Evolutionary conservation across 1,284 basidiomycete genomes (phyloP).

Genomic region (Sporisorium exsertum): DNA sequence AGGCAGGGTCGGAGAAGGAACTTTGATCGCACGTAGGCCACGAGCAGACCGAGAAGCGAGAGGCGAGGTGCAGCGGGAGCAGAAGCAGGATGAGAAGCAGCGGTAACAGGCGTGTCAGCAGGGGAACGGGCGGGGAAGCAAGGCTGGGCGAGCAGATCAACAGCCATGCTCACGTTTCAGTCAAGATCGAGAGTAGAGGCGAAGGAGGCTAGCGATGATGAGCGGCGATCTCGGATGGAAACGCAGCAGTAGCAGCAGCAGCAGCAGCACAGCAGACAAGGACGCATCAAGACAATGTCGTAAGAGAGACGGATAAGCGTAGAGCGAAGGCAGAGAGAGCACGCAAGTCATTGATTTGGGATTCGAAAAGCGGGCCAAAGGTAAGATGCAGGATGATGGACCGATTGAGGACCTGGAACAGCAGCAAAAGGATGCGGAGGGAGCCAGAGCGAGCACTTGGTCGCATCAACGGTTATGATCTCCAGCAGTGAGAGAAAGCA

Average conservation of each 20-base stretch:
- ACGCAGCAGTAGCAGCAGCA: background rate
- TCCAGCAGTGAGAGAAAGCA: background rate
- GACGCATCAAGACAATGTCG: background rate
- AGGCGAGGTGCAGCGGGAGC: background rate
- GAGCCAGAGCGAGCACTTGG: too few relatives aligned
- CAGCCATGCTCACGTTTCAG: conserved; percentile 5
- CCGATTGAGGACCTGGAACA: too few relatives aligned
- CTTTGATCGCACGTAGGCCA: conserved; percentile 20
- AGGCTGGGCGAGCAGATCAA: conserved; percentile 12
- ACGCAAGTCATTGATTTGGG: background rate
- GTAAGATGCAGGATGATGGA: background rate
- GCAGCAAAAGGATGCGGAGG: too few relatives aligned
- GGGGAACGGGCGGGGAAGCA: conserved; percentile 29
- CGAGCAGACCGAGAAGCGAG: background rate
- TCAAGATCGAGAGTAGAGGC: conserved; percentile 4
- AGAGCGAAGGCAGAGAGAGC: background rate
- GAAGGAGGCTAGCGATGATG: background rate
- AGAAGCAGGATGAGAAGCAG: background rate
- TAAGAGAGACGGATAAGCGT: background rate
- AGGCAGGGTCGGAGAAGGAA: conserved; percentile 45
- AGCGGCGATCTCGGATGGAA: background rate
- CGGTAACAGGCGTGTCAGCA: background rate
- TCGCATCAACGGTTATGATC: background rate
- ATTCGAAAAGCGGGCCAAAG: conserved; percentile 11
- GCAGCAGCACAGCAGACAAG: too few relatives aligned